These are phyloP conservation scores for Ceratobasidium sp. DNA, from an alignment of 1,284 basidiomycete species.

Conservation along the genomic window DNA sequence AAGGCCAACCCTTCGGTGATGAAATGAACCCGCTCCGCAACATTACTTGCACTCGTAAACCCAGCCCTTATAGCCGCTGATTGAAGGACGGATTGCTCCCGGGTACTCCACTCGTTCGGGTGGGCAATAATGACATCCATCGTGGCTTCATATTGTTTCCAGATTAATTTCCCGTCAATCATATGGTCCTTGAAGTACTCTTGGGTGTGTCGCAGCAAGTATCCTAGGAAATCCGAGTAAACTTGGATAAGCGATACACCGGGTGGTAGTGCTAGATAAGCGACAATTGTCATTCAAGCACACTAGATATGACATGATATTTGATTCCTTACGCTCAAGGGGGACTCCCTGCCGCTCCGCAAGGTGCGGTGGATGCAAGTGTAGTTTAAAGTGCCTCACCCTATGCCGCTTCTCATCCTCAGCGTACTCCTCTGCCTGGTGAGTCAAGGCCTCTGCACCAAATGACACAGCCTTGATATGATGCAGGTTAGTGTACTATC, in stretches of 20 bases:
- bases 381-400: constrained; percentile 36
- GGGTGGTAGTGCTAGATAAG: constrained; percentile 19
- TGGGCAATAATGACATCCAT: constrained; percentile 29
- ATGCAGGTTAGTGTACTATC: not conserved
- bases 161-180: constrained; percentile 12
- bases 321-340: not conserved
- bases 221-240: constrained; percentile 28
- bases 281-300: too few species aligned
- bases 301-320: too few species aligned
- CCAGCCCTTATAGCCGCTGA: constrained; percentile 33
- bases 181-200: constrained; percentile 27
- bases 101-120: constrained; percentile 37
- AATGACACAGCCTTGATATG: constrained; percentile 31
- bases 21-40: too few species aligned
- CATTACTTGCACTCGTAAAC: not conserved
- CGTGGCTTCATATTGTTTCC: not conserved
- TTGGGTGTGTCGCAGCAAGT: constrained; percentile 24
- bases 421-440: constrained; percentile 1
- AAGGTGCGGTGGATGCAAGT: constrained; percentile 33
- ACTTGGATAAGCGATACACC: constrained; percentile 19
- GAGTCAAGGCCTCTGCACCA: constrained; percentile 31
- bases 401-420: constrained; percentile 26
- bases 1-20: too few species aligned
- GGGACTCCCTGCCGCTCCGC: not conserved
- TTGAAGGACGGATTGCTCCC: constrained; percentile 32